Evolutionary conservation across 2,329 filamentous ascomycete genomes (phyloP).

Genomic region (Colletotrichum sp.): DNA sequence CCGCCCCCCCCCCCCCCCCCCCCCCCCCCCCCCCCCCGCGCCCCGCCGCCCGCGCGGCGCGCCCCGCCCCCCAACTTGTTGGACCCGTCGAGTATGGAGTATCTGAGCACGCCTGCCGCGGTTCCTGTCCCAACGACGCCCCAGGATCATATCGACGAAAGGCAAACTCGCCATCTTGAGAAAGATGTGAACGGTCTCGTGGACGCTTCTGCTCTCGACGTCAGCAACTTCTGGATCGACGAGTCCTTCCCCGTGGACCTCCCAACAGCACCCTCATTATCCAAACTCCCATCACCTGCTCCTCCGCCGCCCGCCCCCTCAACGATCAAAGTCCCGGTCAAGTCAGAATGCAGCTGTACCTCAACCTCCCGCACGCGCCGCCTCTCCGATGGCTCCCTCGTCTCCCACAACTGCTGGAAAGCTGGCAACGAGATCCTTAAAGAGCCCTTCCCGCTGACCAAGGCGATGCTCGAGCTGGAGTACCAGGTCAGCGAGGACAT

Average conservation of each 20-base stretch:
- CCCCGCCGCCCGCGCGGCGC: too few relatives aligned
- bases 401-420: slow-evolving; percentile 28
- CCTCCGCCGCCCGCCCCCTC: background rate
- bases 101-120: background rate
- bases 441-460: slow-evolving; percentile 8
- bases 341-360: background rate
- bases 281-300: background rate
- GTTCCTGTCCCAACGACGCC: background rate
- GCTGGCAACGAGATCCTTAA: slow-evolving; percentile 23
- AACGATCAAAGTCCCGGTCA: background rate
- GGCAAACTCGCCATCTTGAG: background rate
- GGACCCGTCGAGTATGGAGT: background rate
- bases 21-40: too few relatives aligned
- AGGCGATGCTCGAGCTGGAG: slow-evolving; percentile 21
- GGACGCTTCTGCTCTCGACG: background rate
- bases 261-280: background rate
- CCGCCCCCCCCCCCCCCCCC: too few relatives aligned
- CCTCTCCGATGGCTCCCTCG: background rate
- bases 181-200: background rate
- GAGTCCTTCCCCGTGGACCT: background rate
- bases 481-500: slow-evolving; percentile 28
- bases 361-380: background rate
- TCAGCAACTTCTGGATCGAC: background rate
- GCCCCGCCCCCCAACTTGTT: too few relatives aligned
- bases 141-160: background rate